A percentile compares a stretch with the other conserved stretches of the same genome.
These are phyloP conservation scores for Allantophomopsis cytisporea DNA, from an alignment of 2,329 filamentous ascomycete genomes.

Conservation along the genomic window DNA sequence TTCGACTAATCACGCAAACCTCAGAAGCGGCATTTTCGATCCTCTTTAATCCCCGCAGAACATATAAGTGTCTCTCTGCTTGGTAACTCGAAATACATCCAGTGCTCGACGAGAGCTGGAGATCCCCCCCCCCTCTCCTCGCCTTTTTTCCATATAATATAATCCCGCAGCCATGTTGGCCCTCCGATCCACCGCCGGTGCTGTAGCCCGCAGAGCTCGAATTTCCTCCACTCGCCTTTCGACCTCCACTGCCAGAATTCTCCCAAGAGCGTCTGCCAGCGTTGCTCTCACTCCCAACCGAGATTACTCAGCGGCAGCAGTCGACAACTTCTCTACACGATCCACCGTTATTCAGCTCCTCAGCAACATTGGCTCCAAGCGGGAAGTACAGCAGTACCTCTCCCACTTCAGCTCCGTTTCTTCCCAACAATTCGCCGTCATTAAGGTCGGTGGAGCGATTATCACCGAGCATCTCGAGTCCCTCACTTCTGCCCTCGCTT, in stretches of 20 bases:
- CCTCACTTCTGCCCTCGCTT: constrained; percentile 76
- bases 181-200: constrained; percentile 15
- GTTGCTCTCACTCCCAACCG: constrained; percentile 11
- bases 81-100: constrained; percentile 10
- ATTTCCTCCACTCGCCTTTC: constrained; percentile 12
- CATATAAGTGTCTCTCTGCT: constrained; percentile 9
- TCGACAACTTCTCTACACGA: constrained; percentile 34
- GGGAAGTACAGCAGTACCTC: constrained; percentile 94
- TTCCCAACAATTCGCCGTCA: constrained; percentile 93
- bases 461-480: constrained; percentile 89
- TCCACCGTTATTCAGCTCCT: constrained; percentile 80
- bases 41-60: constrained; percentile 11
- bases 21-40: constrained; percentile 10
- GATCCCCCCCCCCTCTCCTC: constrained; percentile 1
- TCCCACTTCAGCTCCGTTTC: constrained; percentile 95
- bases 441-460: constrained; percentile 95
- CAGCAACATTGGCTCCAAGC: constrained; percentile 90
- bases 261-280: constrained; percentile 14
- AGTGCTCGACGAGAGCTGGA: constrained; percentile 14
- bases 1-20: constrained; percentile 1
- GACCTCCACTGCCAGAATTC: constrained; percentile 8
- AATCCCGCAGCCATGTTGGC: constrained; percentile 15
- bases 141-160: constrained; percentile 9
- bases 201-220: constrained; percentile 15
- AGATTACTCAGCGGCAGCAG: constrained; percentile 15